Base-by-base conservation (phyloP, 208 protist genomes). In the Trypanosomatidae sp. region DNA sequence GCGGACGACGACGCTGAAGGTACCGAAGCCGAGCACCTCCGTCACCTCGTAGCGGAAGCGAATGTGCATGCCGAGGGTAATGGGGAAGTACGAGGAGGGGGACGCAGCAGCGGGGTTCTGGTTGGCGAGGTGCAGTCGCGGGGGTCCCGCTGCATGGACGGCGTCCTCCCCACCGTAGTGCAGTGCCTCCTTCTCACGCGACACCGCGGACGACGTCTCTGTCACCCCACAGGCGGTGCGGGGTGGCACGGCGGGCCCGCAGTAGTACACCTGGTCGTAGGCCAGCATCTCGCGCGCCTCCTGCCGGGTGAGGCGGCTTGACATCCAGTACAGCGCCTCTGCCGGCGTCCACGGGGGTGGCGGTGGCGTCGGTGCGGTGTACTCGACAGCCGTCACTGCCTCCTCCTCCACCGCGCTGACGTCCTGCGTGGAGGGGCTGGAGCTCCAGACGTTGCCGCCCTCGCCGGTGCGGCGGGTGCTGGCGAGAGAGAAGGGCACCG, bases 21-120 rank as follows among this genome's bases (percentile, higher is more conserved):
- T 93, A 52, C 94, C 94, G 17, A 90, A 73, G 17, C 92, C 94
- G 7, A 96, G 69, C 52, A 94, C 77, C 28, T 88, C 82, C 8
- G 90, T 33, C 44, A 95, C 74, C 66, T 94, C 87, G 74, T 95
- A 97, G 39, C 91, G 81, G 76, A 98, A 99, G 8, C 73, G 70
- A 13, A 99, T 86, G 74, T 99, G 98, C 74, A 99, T 97, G 52
- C 97, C 84, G 41, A 90, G 58, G 8, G 95, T 77, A 22, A 96
- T 56, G 13, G 87, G 78, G 73, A 99, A 99, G 74, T 99, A 95
- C 89, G 76, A 80, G 7, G 64, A 41, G n/a, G 36, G 53, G 44
- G 10, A 15, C 7, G 41, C 44, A 13, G 44, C n/a, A 13, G 22
- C 50, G 33, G 0, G 19, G 22, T 43, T 46, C 28, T 9, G n/a